Evolutionary conservation across 495 filamentous ascomycete genomes (phyloP), one percentile per base, ranked within the genome.

Genomic region (Trypethelium eluteriae): DNA sequence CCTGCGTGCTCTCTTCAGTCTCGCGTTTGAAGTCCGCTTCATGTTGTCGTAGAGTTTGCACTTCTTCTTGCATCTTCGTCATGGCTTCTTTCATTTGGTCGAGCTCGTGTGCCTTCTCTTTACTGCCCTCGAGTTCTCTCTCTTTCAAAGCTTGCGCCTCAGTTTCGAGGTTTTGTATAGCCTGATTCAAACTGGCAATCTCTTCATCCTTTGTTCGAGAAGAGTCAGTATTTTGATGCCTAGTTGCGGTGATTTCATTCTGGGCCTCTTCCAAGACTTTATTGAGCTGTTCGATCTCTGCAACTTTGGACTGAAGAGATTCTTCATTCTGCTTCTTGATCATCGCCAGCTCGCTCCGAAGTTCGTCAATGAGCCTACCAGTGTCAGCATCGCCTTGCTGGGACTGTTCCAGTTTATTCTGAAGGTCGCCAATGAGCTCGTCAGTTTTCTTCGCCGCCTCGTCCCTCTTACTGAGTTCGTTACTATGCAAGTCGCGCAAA

Each of bases 371-470:
- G 32, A 59, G 6, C 32, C 36, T 59, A 9, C 18, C 18, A 14
- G 25, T 59, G 32, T 59, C 53, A 36, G 53, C 53, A 59, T 59
- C 53, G 14, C 53, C 53, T 14, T 59, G n/a, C 32, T 59, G 53
- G 7, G 53, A 59, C 36, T 59, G 53, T 10, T 7, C 32, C 14
- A 59, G 36, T 32, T 36, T 4, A 10, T 5, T 7, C 53, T 36
- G 25, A 5, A 59, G 53, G 36, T 59, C 32, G 34, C 36, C 53
- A 4, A 59, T 34, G 32, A 59, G 53, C 53, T 59, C 5, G 7
- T 34, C 32, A 14, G 53, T 59, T 36, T 59, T 18, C 32, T 34
- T 59, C 32, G 53, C 32, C 5, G n/a, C 32, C 14, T 59, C 53
- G 32, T 59, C 53, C 32, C 53, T 59, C 53, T 36, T 59, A 4